phyloP scores from a whole-genome alignment of 2,329 filamentous ascomycete species.

The Aspergillus ochraceus region DNA sequence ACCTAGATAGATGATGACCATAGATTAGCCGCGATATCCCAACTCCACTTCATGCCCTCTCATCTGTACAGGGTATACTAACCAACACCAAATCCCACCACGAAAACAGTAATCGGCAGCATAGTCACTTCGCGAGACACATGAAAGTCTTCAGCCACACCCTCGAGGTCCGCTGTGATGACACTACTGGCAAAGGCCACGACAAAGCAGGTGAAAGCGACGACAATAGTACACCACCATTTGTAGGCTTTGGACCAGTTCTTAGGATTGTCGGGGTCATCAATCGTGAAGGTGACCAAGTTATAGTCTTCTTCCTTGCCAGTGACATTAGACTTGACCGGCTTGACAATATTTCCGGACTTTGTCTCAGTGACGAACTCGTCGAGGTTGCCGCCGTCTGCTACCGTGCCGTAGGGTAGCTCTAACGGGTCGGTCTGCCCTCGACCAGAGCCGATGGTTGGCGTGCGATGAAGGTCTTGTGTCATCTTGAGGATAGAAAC shows the following conservation, averaged over 20 bases:
- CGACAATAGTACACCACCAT: constrained; percentile 84
- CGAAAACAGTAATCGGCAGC: constrained; percentile 3
- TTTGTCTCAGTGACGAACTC: constrained; percentile 67
- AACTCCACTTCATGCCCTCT: not conserved
- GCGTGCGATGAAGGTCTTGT: constrained; percentile 16
- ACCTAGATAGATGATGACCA: not conserved
- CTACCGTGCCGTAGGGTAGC: constrained; percentile 66
- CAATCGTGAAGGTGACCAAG: constrained; percentile 68
- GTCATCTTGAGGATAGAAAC: not conserved
- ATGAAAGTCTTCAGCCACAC: not conserved
- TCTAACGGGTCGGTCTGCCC: constrained; percentile 49
- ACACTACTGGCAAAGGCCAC: constrained; percentile 72
- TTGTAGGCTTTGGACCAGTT: constrained; percentile 79
- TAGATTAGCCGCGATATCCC: not conserved
- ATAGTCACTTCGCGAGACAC: not conserved
- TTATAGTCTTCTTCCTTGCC: constrained; percentile 57
- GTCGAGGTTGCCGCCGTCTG: constrained; percentile 59
- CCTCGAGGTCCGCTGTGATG: constrained; percentile 42
- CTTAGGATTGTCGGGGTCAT: constrained; percentile 78
- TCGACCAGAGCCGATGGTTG: constrained; percentile 22
- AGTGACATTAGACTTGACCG: constrained; percentile 55
- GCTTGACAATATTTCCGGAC: constrained; percentile 61
- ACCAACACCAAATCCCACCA: constrained; percentile 9
- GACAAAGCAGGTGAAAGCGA: constrained; percentile 73
- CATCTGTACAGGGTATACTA: not conserved